Evolutionary conservation across 805 yeast species (phyloP), one percentile per base, ranked within the genome.

Genomic region (Candida yuanshanica): DNA sequence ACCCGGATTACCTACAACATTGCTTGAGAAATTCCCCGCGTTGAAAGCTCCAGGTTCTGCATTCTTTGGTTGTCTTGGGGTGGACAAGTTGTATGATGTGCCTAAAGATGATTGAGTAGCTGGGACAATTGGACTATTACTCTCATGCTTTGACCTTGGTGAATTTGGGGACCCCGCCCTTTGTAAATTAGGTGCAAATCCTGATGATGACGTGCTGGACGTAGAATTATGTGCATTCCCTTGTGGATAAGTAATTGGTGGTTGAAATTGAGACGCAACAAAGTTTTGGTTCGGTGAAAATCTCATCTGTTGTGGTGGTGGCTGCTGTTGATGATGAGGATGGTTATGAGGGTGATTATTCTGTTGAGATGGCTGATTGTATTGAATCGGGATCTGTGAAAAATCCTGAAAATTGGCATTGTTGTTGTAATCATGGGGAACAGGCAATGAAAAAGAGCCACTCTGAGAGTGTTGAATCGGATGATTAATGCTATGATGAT

Each of bases 401-500:
- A 27, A 27, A 18, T 27, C 31, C 16, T 27, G 31, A 11, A 27
- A 27, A 12, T 14, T 27, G 31, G 7, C 10, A 18, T 27, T 27
- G 18, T 14, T 27, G 31, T 14, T 27, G 18, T 7, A 27, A 7
- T 27, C 31, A 27, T 27, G 31, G 16, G 34, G 20, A 5, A 17
- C 21, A 4, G 34, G 34, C 12, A 31, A 27, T 18, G 35, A 20
- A 16, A 26, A 12, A 17, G 26, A 18, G 14, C 38, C 25, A 18
- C 31, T 21, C 14, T 29, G 38, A 4, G 35, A 21, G 16, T 32
- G 22, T 32, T 38, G 41, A 10, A 33, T 18, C 7, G 36, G 32
- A 20, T 33, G 23, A 13, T 38, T 33, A 13, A 25, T 38, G 20
- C 31, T 38, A 12, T 23, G 33, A 3, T 34, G 36, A 12, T 25